A percentile compares a stretch with the other conserved stretches of the same genome.
Conservation (phyloP, 495 filamentous ascomycete species). For the Hypoxylon intermedium region DNA sequence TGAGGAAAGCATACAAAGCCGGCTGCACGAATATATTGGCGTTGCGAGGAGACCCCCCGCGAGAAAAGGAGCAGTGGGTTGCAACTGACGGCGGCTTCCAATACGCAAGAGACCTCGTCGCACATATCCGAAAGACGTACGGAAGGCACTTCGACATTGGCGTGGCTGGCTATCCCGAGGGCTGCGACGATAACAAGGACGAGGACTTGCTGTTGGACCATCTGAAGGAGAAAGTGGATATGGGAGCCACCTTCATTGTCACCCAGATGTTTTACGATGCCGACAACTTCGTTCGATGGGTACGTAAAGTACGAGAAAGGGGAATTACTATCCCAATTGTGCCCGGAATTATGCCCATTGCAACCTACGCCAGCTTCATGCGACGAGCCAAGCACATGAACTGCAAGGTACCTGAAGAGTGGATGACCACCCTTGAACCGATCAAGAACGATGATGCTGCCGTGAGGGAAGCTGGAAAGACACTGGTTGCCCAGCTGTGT, state of each 20-base stretch:
- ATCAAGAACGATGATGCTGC: constrained; percentile 96
- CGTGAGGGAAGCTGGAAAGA: constrained; percentile 89
- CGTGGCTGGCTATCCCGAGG: constrained; percentile 96
- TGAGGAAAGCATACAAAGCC: constrained; percentile 87
- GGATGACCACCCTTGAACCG: constrained; percentile 83
- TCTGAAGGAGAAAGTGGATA: constrained; percentile 97
- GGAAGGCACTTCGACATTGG: constrained; percentile 98
- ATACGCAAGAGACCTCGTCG: constrained; percentile 93
- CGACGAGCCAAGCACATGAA: constrained; percentile 89
- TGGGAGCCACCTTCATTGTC: constrained; percentile 89
- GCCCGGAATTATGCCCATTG: constrained; percentile 98
- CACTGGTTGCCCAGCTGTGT: constrained; percentile 91
- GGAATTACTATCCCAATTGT: constrained; percentile 92
- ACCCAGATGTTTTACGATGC: constrained; percentile 99
- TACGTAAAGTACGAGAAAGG: constrained; percentile 77
- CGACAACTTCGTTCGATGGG: constrained; percentile 92
- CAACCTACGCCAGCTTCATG: constrained; percentile 90
- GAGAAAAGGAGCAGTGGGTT: constrained; percentile 94
- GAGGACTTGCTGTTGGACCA: constrained; percentile 86
- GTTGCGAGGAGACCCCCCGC: constrained; percentile 90
- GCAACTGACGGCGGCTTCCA: constrained; percentile 83
- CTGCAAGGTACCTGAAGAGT: constrained; percentile 77
- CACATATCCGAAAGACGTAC: constrained; percentile 87
- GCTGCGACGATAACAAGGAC: constrained; percentile 89
- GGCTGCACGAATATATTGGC: constrained; percentile 98